These are phyloP conservation scores for Lenzites betulinus DNA, from an alignment of 768 basidiomycete species.

Conservation along the genomic window DNA sequence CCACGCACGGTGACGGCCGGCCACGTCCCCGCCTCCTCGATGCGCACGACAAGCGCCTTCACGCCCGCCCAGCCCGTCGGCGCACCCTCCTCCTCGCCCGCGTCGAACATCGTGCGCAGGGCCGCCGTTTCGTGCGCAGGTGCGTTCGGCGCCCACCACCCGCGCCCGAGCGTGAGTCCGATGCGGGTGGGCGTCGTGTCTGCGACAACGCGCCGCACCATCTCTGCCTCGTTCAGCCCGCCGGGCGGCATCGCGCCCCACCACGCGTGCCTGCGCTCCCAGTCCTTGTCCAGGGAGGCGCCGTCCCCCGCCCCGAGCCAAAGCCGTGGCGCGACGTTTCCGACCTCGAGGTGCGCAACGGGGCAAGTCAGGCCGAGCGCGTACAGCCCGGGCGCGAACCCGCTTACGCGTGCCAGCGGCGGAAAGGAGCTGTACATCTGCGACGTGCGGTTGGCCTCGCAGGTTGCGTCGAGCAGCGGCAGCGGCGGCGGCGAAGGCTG, in stretches of 20 bases:
- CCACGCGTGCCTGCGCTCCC: background rate
- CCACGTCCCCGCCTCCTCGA: slow-evolving; percentile 16
- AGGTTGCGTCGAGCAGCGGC: slow-evolving; percentile 9
- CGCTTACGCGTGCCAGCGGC: slow-evolving; percentile 9
- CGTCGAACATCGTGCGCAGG: slow-evolving; percentile 10
- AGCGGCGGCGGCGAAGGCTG: background rate
- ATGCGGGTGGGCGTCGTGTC: slow-evolving; percentile 4
- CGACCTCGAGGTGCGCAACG: slow-evolving; percentile 6
- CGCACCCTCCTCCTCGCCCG: background rate
- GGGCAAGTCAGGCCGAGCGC: slow-evolving; percentile 14
- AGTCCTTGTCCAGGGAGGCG: background rate
- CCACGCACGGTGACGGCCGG: slow-evolving; percentile 12
- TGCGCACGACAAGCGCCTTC: slow-evolving; percentile 11
- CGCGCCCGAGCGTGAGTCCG: slow-evolving; percentile 1
- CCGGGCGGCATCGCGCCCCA: background rate
- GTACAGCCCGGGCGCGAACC: slow-evolving; percentile 17
- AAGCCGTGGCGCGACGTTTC: slow-evolving; percentile 1
- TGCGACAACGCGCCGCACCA: slow-evolving; percentile 4
- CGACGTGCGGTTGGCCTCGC: slow-evolving; percentile 11
- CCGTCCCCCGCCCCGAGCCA: background rate
- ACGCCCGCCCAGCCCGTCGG: background rate
- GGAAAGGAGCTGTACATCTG: slow-evolving; percentile 19
- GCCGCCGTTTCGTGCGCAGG: background rate
- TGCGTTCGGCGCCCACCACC: slow-evolving; percentile 9
- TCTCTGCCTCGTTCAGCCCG: slow-evolving; percentile 1